Percentiles rank a stretch among this genome's conserved stretches.
These are phyloP conservation scores for Plasmopara halstedii DNA, from an alignment of 352 stramenopile genomes.

Conservation along the genomic window DNA sequence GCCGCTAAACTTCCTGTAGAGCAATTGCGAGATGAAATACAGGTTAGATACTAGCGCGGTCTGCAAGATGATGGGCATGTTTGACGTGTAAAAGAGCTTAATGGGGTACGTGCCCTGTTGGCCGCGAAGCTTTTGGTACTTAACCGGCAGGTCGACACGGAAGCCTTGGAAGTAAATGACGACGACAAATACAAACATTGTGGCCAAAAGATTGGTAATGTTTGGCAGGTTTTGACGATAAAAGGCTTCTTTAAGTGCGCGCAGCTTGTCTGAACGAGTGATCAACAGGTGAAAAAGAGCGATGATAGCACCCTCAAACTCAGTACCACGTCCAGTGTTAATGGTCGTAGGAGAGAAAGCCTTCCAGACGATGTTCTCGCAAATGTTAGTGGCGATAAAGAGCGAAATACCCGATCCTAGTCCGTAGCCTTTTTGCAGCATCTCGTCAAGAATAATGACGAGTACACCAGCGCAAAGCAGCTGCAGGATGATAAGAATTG, in stretches of 20 bases:
- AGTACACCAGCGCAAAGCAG: slow-evolving; percentile 98
- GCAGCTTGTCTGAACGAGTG: slow-evolving; percentile 96
- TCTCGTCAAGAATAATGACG: slow-evolving; percentile 98
- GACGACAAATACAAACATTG: slow-evolving; percentile 97
- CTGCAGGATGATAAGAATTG: slow-evolving; percentile 98
- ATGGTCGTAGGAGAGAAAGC: slow-evolving; percentile 99
- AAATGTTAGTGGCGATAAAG: slow-evolving; percentile 99
- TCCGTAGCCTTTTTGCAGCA: slow-evolving; percentile 99
- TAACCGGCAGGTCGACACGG: slow-evolving; percentile 87
- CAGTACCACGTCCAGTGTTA: slow-evolving; percentile 97
- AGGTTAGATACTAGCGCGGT: slow-evolving; percentile 98
- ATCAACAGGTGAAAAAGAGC: slow-evolving; percentile 98
- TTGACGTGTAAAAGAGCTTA: slow-evolving; percentile 99
- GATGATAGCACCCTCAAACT: slow-evolving; percentile 99
- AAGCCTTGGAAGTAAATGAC: slow-evolving; percentile 99
- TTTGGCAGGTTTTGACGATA: slow-evolving; percentile 99
- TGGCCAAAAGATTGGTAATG: slow-evolving; percentile 98
- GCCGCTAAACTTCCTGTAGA: slow-evolving; percentile 98
- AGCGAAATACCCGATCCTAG: slow-evolving; percentile 98
- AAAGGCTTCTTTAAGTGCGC: slow-evolving; percentile 96
- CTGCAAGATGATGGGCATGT: slow-evolving; percentile 99
- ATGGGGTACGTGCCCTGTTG: slow-evolving; percentile 99
- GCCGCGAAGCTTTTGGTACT: slow-evolving; percentile 98
- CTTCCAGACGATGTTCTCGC: slow-evolving; percentile 99
- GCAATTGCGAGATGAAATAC: slow-evolving; percentile 99